Base-by-base conservation (phyloP, 768 basidiomycete species). In the Boletus barrowsii region DNA sequence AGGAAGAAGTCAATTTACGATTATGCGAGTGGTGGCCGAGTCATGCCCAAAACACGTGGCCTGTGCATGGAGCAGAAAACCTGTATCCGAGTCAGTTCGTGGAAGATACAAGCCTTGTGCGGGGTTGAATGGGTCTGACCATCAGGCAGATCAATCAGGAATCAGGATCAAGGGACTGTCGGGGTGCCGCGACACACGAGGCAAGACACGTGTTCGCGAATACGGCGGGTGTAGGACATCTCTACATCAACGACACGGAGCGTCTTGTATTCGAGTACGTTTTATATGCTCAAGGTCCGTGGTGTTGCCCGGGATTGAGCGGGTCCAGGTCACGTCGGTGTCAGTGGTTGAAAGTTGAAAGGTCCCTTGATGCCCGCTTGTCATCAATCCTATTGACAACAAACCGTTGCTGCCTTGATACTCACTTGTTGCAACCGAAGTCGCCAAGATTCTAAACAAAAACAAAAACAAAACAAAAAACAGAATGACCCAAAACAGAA, bases 1-100 rank as follows among this genome's bases (percentile, higher is more conserved):
- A 46, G 30, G 49, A 56, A 51, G 58, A 57, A 45, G 55, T 26
- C 47, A 53, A 51, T 35, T 24, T 42, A 30, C 22, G 47, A 42
- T 56, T 53, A 55, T 62, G 52, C 55, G 24, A 35, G 39, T 46
- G 53, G 55, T 42, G 55, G 58, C 39, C 51, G 30, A n/a, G 58
- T 59, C 56, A 62, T 61, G 56, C 43, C 35, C 41, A 22, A 32
- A 42, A 60, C 68, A 69, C 68, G 68, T 71, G 68, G 47, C 40
- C 22, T 17, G 29, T 39, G 58, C 69, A 54, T 69, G 67, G 37
- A 46, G 43, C 43, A 29, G 29, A 36, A 51, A 49, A 22, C 10
- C 47, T 33, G 44, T 45, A 57, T 29, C 49, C 42, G 47, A 62
- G 54, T 55, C 37, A 13, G 49, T 55, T 54, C 56, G 47, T 53